Conservation (phyloP, 768 basidiomycete genomes). For the Phylloporus sp. region DNA sequence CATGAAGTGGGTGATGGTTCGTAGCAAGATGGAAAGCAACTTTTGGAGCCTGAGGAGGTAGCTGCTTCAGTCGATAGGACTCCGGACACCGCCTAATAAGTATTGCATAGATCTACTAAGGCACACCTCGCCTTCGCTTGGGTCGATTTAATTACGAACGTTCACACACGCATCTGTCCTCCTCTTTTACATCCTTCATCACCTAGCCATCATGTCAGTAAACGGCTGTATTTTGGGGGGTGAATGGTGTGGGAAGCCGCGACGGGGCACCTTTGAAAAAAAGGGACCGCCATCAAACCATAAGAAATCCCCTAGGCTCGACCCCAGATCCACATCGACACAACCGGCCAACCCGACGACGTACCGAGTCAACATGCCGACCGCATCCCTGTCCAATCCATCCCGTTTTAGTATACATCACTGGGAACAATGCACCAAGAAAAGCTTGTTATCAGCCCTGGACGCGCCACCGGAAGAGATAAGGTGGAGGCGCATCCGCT, state of each 20-base stretch:
- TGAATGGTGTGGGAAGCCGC: conserved; percentile 23
- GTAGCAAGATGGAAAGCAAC: conserved; percentile 20
- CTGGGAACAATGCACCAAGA: neutral
- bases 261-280: conserved; percentile 33
- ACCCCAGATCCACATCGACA: conserved; percentile 16
- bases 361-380: conserved; percentile 56
- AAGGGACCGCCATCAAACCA: conserved; percentile 34
- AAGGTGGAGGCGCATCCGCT: conserved; percentile 14
- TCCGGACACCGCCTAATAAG: conserved; percentile 31
- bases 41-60: too few species aligned
- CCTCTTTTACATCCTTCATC: conserved; percentile 46
- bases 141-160: conserved; percentile 18
- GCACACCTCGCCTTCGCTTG: conserved; percentile 8
- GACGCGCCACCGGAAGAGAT: conserved; percentile 5
- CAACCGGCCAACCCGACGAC: conserved; percentile 23
- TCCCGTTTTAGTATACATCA: conserved; percentile 5
- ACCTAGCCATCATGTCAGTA: conserved; percentile 36
- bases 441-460: neutral
- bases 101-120: too few species aligned
- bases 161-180: conserved; percentile 45
- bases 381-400: conserved; percentile 58
- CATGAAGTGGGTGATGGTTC: conserved; percentile 27
- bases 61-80: conserved; percentile 16
- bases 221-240: conserved; percentile 24
- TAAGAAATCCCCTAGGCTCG: conserved; percentile 16